Evolutionary conservation across 257 asterid species (phyloP).

Genomic region (Henckelia pumila): DNA sequence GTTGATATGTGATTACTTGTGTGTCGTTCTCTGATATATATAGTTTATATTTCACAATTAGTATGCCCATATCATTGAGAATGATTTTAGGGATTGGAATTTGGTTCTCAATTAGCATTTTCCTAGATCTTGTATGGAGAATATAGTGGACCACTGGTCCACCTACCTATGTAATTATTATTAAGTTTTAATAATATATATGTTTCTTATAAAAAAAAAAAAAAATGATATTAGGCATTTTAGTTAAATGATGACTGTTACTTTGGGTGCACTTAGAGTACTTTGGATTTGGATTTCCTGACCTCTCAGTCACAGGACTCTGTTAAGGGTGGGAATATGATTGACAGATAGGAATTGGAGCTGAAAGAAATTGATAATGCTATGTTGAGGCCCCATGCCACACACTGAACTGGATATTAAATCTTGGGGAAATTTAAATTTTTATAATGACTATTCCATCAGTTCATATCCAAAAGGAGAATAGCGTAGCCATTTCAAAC

Average conservation of each 20-base stretch:
- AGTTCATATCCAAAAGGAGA: background rate
- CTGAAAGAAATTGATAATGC: background rate
- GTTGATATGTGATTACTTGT: slow-evolving; percentile 12
- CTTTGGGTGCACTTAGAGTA: slow-evolving; percentile 5
- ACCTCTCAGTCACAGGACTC: background rate
- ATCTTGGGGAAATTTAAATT: no score
- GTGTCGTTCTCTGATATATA: background rate
- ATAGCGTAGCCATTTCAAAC: background rate
- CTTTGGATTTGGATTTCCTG: background rate
- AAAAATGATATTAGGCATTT: background rate
- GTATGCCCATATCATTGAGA: background rate
- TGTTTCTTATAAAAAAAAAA: no score
- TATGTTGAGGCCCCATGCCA: background rate
- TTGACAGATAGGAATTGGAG: background rate
- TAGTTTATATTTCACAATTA: background rate
- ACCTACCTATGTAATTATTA: no score
- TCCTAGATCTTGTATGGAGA: no score
- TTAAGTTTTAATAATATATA: no score
- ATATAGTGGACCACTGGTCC: no score
- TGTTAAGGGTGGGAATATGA: slow-evolving; percentile 14
- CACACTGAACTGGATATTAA: background rate
- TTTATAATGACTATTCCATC: no score
- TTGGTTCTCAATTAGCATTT: no score
- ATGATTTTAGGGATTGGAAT: background rate
- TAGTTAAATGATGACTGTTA: background rate